Evolutionary conservation across 2,329 filamentous ascomycete species (phyloP), one percentile per base, ranked within the genome.

Genomic region (Colletotrichum karsti): DNA sequence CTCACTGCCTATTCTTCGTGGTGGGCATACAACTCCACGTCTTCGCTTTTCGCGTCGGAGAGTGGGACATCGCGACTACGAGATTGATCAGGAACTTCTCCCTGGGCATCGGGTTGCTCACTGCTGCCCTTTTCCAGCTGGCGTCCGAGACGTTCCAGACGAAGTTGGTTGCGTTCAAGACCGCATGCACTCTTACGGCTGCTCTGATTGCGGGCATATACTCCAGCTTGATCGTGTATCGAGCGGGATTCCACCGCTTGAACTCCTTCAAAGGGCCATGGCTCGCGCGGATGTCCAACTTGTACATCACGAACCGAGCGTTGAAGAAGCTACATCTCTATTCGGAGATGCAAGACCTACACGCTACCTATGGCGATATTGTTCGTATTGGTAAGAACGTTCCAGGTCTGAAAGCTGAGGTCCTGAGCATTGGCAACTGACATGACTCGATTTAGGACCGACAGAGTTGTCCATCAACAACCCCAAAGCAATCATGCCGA

Each of bases 401-500:
- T n/a, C 18, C n/a, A 37, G 50, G 28, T 15, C 20, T 53, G 50
- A 35, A 53, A 30, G 7, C 50, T 12, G 13, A 22, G n/a, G 50
- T 33, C 18, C 3, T n/a, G n/a, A 37, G 50, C 9, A n/a, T 5
- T 20, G 12, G 24, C 37, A 41, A 63, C 24, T 28, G 35, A 26
- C 22, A 53, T 51, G 57, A 46, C 46, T 72, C 10, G 51, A 26
- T 67, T n/a, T 63, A 70, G 76, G 75, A 3, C 77, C 77, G 2
- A 74, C 71, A 2, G 77, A 79, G 41, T 37, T 80, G 3, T 79
- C 77, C 13, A 74, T 80, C 24, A 72, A 72, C 42, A 71, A 75
- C 24, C 74, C 74, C 2, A 70, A 73, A 3, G 73, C 76, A 1
- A 72, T 79, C 15, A 63, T 71, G 18, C 69, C 69, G 8, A 73